A percentile compares a stretch with the other conserved stretches of the same genome.
phyloP scores from a whole-genome alignment of 1,284 basidiomycete genomes.

The Pterulicium gracile region DNA sequence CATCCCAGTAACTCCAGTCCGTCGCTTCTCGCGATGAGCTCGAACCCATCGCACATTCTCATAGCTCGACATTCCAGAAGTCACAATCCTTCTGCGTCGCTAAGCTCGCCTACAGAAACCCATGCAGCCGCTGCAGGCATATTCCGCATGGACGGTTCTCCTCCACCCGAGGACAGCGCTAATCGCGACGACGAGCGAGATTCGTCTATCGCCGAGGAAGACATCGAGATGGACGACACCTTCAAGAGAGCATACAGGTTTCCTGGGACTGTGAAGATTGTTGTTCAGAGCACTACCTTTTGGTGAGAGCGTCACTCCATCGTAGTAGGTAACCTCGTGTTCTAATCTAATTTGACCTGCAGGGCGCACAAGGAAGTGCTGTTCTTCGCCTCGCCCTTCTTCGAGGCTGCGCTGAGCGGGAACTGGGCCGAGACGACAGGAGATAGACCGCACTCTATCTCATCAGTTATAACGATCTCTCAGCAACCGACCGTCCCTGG shows the following conservation, averaged over 20 bases:
- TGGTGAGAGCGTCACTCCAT: slow-evolving; percentile 36
- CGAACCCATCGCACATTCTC: slow-evolving; percentile 74
- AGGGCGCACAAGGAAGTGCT: slow-evolving; percentile 82
- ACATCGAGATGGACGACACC: slow-evolving; percentile 66
- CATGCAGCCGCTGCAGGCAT: slow-evolving; percentile 76
- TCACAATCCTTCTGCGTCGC: slow-evolving; percentile 62
- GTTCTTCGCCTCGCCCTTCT: slow-evolving; percentile 79
- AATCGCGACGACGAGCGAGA: slow-evolving; percentile 49
- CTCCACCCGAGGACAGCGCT: slow-evolving; percentile 55
- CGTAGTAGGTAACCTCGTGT: slow-evolving; percentile 6
- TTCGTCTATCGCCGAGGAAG: slow-evolving; percentile 50
- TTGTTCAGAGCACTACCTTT: slow-evolving; percentile 76
- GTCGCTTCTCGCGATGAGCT: slow-evolving; percentile 34
- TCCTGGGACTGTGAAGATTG: slow-evolving; percentile 74
- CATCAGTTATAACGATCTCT: slow-evolving; percentile 72
- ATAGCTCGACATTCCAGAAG: slow-evolving; percentile 71
- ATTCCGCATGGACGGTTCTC: slow-evolving; percentile 65
- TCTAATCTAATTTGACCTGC: slow-evolving; percentile 8
- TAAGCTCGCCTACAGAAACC: slow-evolving; percentile 75
- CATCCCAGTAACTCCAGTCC: not conserved
- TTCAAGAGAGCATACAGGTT: slow-evolving; percentile 55
- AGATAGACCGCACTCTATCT: slow-evolving; percentile 60
- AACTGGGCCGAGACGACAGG: slow-evolving; percentile 58
- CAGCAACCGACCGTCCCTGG: slow-evolving; percentile 52
- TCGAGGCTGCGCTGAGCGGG: slow-evolving; percentile 73